These are phyloP conservation scores for Lactuca sativa DNA, from an alignment of 129 eudicot species.

Conservation along the genomic window DNA sequence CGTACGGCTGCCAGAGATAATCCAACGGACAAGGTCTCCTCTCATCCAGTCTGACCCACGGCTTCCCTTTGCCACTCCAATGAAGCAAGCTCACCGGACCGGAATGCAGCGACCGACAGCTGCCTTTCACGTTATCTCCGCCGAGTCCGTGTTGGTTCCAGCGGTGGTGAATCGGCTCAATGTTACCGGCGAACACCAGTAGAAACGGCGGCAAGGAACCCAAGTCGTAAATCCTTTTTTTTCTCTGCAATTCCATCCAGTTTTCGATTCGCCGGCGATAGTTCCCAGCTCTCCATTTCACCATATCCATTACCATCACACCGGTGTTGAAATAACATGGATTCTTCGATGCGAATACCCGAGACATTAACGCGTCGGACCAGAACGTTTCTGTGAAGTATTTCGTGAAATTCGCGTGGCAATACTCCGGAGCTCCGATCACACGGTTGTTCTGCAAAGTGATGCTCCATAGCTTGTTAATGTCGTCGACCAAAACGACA, in stretches of 20 bases:
- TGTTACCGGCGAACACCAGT: conserved; percentile 64
- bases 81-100: conserved; percentile 92
- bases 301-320: conserved; percentile 88
- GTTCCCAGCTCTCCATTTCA: conserved; percentile 55
- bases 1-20: conserved; percentile 88
- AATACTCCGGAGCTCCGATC: conserved; percentile 91
- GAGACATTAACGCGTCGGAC: conserved; percentile 69
- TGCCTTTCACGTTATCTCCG: conserved; percentile 81
- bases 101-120: conserved; percentile 71
- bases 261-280: conserved; percentile 53
- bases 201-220: conserved; percentile 87
- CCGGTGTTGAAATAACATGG: conserved; percentile 96
- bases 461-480: conserved; percentile 64
- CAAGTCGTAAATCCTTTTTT: conserved; percentile 67
- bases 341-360: conserved; percentile 32
- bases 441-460: conserved; percentile 33
- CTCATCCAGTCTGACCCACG: conserved; percentile 84
- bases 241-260: conserved; percentile 82
- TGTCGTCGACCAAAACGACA: conserved; percentile 67
- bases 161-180: conserved; percentile 74
- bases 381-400: conserved; percentile 75
- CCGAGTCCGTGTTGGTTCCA: conserved; percentile 96
- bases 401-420: conserved; percentile 77
- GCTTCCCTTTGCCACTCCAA: conserved; percentile 94
- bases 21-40: conserved; percentile 80